phyloP scores from a whole-genome alignment of 1,284 basidiomycete genomes.

The Cryptococcus sp. region DNA sequence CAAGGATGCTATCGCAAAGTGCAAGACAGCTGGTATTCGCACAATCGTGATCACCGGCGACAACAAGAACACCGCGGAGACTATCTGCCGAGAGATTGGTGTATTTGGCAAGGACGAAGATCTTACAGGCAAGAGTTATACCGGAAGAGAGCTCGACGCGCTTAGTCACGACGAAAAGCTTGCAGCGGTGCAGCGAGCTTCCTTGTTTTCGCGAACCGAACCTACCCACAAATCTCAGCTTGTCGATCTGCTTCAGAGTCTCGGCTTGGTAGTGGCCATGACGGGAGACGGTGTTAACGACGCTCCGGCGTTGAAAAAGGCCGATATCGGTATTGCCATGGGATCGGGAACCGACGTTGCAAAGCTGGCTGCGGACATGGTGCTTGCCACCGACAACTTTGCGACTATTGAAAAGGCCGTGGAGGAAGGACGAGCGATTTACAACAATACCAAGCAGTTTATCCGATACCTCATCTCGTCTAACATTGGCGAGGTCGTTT shows the following conservation, averaged over 20 bases:
- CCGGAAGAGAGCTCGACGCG: slow-evolving; percentile 86
- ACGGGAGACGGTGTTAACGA: slow-evolving; percentile 96
- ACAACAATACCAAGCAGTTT: slow-evolving; percentile 99
- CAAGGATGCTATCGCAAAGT: slow-evolving; percentile 80
- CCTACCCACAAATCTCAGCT: slow-evolving; percentile 93
- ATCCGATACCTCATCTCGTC: slow-evolving; percentile 69
- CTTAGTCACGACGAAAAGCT: slow-evolving; percentile 78
- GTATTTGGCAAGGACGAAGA: slow-evolving; percentile 83
- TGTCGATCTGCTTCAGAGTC: slow-evolving; percentile 89
- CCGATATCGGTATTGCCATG: slow-evolving; percentile 99
- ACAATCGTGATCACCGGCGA: slow-evolving; percentile 98
- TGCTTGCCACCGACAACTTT: slow-evolving; percentile 66
- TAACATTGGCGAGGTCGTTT: slow-evolving; percentile 98
- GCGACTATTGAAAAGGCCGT: slow-evolving; percentile 93
- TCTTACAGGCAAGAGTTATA: slow-evolving; percentile 87
- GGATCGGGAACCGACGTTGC: slow-evolving; percentile 98
- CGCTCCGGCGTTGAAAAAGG: slow-evolving; percentile 93
- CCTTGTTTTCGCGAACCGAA: slow-evolving; percentile 90
- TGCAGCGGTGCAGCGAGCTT: slow-evolving; percentile 78
- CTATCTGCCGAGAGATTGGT: slow-evolving; percentile 93
- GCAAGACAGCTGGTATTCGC: slow-evolving; percentile 88
- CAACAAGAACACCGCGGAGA: slow-evolving; percentile 96
- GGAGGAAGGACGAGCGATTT: slow-evolving; percentile 94
- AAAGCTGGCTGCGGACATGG: slow-evolving; percentile 96
- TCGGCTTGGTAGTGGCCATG: slow-evolving; percentile 97